Percentiles rank a stretch among this genome's conserved stretches.
Conservation (phyloP, 2,329 filamentous ascomycete species). For the Ophiostoma himal-ulmi region DNA sequence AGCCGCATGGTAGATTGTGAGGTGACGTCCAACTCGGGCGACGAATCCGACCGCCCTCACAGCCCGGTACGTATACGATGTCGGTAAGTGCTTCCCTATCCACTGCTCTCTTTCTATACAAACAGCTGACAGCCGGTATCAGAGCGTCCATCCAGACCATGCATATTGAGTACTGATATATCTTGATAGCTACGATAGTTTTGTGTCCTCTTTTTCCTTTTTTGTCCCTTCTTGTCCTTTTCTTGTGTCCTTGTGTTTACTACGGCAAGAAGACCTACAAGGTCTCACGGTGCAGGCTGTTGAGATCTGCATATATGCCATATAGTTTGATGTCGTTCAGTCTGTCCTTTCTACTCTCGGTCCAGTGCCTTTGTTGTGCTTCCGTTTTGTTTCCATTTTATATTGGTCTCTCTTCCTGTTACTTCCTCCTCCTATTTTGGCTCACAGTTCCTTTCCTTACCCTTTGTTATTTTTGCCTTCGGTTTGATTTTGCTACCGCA, state of each 20-base stretch:
- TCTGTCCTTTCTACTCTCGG: neutral
- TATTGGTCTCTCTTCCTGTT: neutral
- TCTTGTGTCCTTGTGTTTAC: neutral
- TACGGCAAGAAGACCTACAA: no score
- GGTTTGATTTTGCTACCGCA: no score
- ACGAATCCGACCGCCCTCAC: neutral
- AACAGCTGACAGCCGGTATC: neutral
- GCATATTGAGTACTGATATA: neutral
- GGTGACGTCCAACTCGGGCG: slow-evolving; percentile 1
- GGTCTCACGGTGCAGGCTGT: neutral
- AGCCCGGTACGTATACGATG: slow-evolving; percentile 2
- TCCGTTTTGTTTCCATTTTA: neutral
- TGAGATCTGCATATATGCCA: neutral
- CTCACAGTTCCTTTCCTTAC: no score
- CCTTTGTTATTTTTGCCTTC: no score
- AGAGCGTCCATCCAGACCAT: neutral
- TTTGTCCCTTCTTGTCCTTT: neutral
- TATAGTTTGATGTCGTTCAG: neutral
- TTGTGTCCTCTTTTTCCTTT: neutral
- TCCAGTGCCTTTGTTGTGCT: no score
- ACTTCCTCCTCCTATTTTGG: neutral
- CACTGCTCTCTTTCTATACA: neutral
- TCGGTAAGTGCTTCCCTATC: neutral
- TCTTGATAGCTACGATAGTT: neutral
- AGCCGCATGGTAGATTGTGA: slow-evolving; percentile 8